Evolutionary conservation across 2,329 filamentous ascomycete genomes (phyloP).

Genomic region (Exophiala viscosa): DNA sequence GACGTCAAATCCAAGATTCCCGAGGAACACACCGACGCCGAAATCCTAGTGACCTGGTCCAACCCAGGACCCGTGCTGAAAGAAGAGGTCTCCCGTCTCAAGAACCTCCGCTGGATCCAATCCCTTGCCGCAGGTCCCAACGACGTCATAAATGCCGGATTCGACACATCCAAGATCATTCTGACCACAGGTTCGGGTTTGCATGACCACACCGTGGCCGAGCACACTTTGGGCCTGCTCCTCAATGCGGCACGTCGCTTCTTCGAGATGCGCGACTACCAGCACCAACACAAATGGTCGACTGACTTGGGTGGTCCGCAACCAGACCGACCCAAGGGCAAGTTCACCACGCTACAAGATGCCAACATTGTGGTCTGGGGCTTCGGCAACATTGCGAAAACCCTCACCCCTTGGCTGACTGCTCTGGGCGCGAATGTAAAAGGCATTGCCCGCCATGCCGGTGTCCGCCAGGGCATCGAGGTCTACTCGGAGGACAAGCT

Average conservation of each 20-base stretch:
- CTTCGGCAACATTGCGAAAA: constrained; percentile 64
- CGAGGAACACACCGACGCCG: constrained; percentile 56
- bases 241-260: constrained; percentile 24
- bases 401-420: constrained; percentile 53
- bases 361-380: constrained; percentile 61
- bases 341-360: constrained; percentile 59
- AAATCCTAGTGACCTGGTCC: constrained; percentile 60
- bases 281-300: constrained; percentile 57
- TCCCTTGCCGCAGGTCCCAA: constrained; percentile 64
- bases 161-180: constrained; percentile 49
- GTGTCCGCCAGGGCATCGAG: constrained; percentile 58
- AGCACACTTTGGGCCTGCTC: constrained; percentile 57
- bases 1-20: constrained; percentile 57
- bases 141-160: constrained; percentile 60
- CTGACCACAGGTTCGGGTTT: constrained; percentile 62
- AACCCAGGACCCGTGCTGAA: constrained; percentile 58
- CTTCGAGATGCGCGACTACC: constrained; percentile 52
- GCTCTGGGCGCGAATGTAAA: constrained; percentile 56
- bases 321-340: constrained; percentile 42
- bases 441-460: constrained; percentile 55
- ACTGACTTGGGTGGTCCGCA: constrained; percentile 59
- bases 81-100: constrained; percentile 54
- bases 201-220: constrained; percentile 62
- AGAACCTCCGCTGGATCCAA: constrained; percentile 62
- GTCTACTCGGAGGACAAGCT: constrained; percentile 56